phyloP scores from a whole-genome alignment of 2,329 filamentous ascomycete genomes.

The Monosporascus sp. region DNA sequence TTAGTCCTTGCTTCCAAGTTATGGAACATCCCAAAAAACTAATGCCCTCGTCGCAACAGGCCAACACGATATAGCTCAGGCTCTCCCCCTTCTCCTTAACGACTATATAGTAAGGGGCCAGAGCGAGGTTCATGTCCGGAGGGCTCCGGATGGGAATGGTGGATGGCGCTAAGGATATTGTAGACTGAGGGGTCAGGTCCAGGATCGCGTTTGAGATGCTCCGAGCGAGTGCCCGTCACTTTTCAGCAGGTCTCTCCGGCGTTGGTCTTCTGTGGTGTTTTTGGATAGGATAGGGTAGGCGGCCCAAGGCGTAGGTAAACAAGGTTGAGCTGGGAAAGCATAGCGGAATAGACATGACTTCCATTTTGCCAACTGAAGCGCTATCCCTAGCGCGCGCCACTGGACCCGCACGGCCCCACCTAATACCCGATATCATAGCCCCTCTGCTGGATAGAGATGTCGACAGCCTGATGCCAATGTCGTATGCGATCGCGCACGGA shows the following conservation, averaged over 20 bases:
- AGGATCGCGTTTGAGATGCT: no score
- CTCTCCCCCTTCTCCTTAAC: not conserved
- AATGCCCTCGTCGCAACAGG: not conserved
- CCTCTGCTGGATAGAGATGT: conserved; percentile 20
- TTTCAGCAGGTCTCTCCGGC: no score
- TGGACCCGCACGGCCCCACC: not conserved
- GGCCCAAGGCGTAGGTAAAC: no score
- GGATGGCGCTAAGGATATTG: not conserved
- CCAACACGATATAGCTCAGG: not conserved
- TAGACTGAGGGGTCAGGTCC: not conserved
- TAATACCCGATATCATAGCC: conserved; percentile 14
- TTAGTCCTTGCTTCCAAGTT: not conserved
- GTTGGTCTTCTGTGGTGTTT: no score
- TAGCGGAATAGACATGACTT: not conserved
- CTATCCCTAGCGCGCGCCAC: not conserved
- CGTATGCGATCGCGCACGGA: conserved; percentile 22
- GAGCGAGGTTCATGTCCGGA: not conserved
- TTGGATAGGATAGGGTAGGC: no score
- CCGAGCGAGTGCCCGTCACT: no score
- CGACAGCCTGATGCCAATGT: conserved; percentile 23
- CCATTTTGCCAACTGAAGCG: not conserved
- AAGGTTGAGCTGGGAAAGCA: not conserved
- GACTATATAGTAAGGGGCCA: not conserved
- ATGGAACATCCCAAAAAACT: not conserved
- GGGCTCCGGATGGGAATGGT: not conserved